Conservation (phyloP, 164 flowering plant species). For the Stephania cephalantha region DNA sequence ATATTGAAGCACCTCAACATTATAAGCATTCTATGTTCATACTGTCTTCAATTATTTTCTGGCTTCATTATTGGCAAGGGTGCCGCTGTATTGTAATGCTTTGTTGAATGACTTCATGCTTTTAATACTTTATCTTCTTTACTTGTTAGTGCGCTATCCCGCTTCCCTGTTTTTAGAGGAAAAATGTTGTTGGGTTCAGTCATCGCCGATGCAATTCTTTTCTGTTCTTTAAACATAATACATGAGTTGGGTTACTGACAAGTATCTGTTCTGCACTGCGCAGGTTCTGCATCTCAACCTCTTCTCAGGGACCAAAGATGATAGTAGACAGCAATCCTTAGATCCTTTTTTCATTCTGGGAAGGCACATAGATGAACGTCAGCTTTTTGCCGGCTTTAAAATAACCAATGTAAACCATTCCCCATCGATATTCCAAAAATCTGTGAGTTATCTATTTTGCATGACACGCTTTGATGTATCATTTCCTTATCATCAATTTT, state of each 20-base stretch:
- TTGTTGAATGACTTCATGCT: too few species aligned
- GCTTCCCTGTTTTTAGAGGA: too few species aligned
- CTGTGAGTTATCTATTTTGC: neutral
- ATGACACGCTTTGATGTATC: neutral
- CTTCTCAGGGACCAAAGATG: slow-evolving; percentile 35
- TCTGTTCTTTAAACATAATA: neutral
- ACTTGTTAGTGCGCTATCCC: too few species aligned
- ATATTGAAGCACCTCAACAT: neutral
- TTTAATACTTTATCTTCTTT: too few species aligned
- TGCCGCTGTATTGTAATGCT: too few species aligned
- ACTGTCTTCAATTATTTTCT: neutral
- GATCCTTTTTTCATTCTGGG: neutral
- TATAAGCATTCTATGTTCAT: neutral
- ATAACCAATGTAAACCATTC: neutral
- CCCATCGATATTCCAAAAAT: neutral
- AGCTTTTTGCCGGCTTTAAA: neutral
- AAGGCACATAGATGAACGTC: neutral
- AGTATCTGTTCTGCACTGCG: slow-evolving; percentile 14
- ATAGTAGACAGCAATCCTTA: neutral
- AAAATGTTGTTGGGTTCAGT: too few species aligned
- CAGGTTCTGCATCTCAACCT: slow-evolving; percentile 51
- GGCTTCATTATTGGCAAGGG: too few species aligned
- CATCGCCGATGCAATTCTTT: neutral
- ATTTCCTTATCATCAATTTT: neutral
- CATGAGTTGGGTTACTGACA: neutral